A percentile compares a stretch with the other conserved stretches of the same genome.
phyloP scores from a whole-genome alignment of 495 filamentous ascomycete genomes.

The Penicillium coprophilum region DNA sequence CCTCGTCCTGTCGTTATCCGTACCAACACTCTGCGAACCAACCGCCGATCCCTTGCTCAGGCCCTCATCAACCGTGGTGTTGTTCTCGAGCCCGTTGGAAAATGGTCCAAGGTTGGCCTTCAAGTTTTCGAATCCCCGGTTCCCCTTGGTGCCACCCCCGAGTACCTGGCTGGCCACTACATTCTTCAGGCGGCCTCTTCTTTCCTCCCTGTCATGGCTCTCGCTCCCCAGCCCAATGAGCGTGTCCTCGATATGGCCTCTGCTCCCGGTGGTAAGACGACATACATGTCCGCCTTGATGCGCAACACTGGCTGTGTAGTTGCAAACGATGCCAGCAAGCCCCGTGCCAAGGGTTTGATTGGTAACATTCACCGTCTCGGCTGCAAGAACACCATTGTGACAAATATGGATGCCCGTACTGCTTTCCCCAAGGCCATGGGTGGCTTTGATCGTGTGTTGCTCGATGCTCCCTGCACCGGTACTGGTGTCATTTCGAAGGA shows the following conservation, averaged over 20 bases:
- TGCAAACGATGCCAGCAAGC: conserved; percentile 93
- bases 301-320: conserved; percentile 96
- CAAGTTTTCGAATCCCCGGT: conserved; percentile 94
- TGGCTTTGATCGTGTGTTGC: conserved; percentile 82
- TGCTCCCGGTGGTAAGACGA: conserved; percentile 96
- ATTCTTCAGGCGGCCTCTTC: conserved; percentile 96
- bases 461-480: conserved; percentile 80
- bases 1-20: conserved; percentile 82
- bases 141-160: conserved; percentile 94
- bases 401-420: conserved; percentile 87
- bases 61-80: conserved; percentile 96
- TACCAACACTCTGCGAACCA: conserved; percentile 93
- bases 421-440: conserved; percentile 88
- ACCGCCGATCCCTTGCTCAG: conserved; percentile 88
- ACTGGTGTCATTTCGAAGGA: conserved; percentile 95
- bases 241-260: conserved; percentile 93
- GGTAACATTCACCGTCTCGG: conserved; percentile 97
- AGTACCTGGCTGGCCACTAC: conserved; percentile 96
- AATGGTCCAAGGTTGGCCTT: conserved; percentile 97
- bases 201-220: conserved; percentile 96
- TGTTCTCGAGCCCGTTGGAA: conserved; percentile 92
- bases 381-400: conserved; percentile 89
- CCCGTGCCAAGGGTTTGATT: conserved; percentile 91
- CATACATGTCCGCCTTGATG: conserved; percentile 95
- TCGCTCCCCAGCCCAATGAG: conserved; percentile 91